phyloP scores from a whole-genome alignment of 108 stramenopile genomes.

The Pseudonitzschia multistriata region DNA sequence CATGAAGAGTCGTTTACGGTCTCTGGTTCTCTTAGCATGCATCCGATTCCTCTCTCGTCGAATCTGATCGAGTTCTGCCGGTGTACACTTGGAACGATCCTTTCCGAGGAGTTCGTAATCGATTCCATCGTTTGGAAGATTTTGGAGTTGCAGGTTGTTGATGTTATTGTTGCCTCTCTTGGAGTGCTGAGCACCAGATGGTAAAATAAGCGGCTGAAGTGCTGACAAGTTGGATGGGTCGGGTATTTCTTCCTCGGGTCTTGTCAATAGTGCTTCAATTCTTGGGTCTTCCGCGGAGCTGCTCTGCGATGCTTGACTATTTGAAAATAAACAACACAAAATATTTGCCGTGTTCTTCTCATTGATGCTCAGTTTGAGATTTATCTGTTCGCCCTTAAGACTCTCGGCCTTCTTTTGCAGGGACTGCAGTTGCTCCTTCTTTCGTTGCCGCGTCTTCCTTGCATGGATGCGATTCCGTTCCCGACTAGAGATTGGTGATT shows the following conservation, averaged over 20 bases:
- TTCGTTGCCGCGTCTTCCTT: constrained; percentile 89
- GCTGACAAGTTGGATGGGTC: constrained; percentile 73
- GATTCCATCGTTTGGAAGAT: constrained; percentile 70
- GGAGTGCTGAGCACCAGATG: constrained; percentile 59
- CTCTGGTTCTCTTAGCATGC: constrained; percentile 88
- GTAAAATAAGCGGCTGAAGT: constrained; percentile 73
- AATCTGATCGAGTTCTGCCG: constrained; percentile 81
- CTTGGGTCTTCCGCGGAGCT: constrained; percentile 46
- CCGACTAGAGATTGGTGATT: constrained; percentile 35
- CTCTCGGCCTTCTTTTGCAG: constrained; percentile 40
- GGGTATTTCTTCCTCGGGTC: constrained; percentile 72
- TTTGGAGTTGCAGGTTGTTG: neutral
- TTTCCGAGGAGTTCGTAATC: constrained; percentile 79
- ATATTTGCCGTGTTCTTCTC: constrained; percentile 90
- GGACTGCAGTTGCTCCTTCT: constrained; percentile 90
- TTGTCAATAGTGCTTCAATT: constrained; percentile 54
- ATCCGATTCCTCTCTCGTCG: constrained; percentile 88
- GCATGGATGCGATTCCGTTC: constrained; percentile 95
- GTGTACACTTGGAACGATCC: constrained; percentile 76
- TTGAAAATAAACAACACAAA: constrained; percentile 64
- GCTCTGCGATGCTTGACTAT: constrained; percentile 16
- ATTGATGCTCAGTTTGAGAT: constrained; percentile 77
- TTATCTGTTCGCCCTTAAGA: constrained; percentile 69
- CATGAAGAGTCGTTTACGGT: constrained; percentile 81
- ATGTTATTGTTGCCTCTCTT: constrained; percentile 41